Percentiles rank a stretch among this genome's conserved stretches.
Conservation (phyloP, 371 early-diverging fungal genomes). For the Actinomortierella ambigua region DNA sequence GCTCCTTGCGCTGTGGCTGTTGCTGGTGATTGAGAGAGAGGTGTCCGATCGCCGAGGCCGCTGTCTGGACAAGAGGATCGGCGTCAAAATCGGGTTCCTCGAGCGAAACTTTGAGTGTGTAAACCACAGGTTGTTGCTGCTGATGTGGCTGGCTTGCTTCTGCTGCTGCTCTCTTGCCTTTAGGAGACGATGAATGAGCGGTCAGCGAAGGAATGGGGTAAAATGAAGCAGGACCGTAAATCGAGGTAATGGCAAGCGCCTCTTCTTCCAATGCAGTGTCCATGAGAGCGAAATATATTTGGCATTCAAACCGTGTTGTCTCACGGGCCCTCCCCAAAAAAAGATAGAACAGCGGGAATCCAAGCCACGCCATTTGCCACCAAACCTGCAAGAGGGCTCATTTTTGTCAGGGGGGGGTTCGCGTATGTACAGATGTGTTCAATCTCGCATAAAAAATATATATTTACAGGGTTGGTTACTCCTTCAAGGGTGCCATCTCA, state of each 20-base stretch:
- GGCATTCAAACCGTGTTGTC: neutral
- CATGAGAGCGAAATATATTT: neutral
- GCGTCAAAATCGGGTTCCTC: conserved; percentile 46
- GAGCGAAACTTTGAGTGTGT: conserved; percentile 36
- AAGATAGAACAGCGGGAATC: neutral
- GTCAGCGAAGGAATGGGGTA: conserved; percentile 10
- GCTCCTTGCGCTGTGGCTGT: conserved; percentile 10
- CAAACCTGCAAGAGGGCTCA: too few species aligned
- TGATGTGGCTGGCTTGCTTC: conserved; percentile 1
- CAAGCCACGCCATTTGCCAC: too few species aligned
- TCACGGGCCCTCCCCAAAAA: neutral
- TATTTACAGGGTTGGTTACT: too few species aligned
- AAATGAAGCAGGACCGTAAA: conserved; percentile 48
- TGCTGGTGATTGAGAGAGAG: neutral
- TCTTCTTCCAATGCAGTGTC: conserved; percentile 43
- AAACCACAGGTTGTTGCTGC: conserved; percentile 14
- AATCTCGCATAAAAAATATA: neutral
- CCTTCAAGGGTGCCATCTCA: too few species aligned
- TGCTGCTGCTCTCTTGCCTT: neutral
- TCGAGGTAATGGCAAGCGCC: conserved; percentile 47
- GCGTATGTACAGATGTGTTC: neutral
- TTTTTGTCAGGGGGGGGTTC: neutral
- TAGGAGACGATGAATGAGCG: neutral
- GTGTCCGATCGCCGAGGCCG: conserved; percentile 2
- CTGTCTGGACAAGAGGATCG: conserved; percentile 10